Evolutionary conservation across 305 asterid genomes (phyloP), one percentile per base, ranked within the genome.

Genomic region (Fraxinus angustifolia): DNA sequence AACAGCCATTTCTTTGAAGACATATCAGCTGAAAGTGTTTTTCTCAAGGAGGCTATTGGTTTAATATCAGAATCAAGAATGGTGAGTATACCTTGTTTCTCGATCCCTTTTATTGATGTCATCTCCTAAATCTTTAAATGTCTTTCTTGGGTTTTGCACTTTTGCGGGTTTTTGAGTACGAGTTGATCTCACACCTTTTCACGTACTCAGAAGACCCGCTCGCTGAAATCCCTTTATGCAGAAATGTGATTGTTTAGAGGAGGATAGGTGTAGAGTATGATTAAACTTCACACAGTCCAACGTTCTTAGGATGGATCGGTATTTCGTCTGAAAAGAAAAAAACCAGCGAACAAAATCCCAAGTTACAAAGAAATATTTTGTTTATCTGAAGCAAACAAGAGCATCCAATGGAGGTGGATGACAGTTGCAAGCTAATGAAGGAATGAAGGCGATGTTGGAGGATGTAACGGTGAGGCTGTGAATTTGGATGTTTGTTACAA

Each of bases 11-110:
- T 88, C 87, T 80, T 87, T 79, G 95, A 91, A 10, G 95, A 90
- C 95, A 91, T 91, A 50, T 91, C 95, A 65, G 95, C 92, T 21
- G 95, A 91, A 72, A 91, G 92, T 0, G 95, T 91, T 81, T 91
- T 87, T 62, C 93, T 73, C 0, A 91, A 81, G 11, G 95, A 88
- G 4, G 79, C 80, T 4, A 81, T 50, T 26, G 73, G 30, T 58
- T 68, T 87, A 17, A 19, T 77, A 6, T 91, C 92, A 16, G 89
- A 83, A 31, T 88, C 87, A 79, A 91, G 93, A 85, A 90, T 88
- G 75, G 93, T 79, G 88, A 87, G 84, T 78, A 91, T 90, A 30
- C 95, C 95, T 58, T 90, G 88, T 40, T 84, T 84, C 42, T 70
- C 75, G 17, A 31, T 31, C 26, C 40, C 38, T 35, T 70, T 31